phyloP scores from a whole-genome alignment of 768 basidiomycete species.

The Pulveroboletus frians region DNA sequence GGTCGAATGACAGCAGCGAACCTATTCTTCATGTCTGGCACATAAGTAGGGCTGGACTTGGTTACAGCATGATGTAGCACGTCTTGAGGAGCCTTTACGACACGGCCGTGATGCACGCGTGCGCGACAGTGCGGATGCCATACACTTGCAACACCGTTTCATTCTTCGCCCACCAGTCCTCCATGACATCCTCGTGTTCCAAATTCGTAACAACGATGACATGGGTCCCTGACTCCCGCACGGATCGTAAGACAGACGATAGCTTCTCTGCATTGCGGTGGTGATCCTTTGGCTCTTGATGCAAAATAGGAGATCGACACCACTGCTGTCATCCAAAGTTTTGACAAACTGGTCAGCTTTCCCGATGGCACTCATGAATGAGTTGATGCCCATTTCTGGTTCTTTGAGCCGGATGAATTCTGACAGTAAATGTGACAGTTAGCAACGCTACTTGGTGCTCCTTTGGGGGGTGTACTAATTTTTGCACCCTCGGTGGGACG shows the following conservation, averaged over 20 bases:
- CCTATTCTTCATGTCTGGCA: no score
- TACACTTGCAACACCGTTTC: neutral
- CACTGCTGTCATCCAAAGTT: neutral
- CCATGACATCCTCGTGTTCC: neutral
- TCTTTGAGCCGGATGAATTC: conserved; percentile 3
- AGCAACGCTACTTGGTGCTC: neutral
- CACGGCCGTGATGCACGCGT: conserved; percentile 11
- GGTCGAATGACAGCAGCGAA: no score
- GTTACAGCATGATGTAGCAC: no score
- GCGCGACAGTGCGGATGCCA: neutral
- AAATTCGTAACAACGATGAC: conserved; percentile 13
- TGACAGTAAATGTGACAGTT: neutral
- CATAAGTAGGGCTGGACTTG: no score
- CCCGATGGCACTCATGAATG: conserved; percentile 5
- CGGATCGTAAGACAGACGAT: neutral
- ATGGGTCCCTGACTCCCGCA: conserved; percentile 7
- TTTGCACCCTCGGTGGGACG: neutral
- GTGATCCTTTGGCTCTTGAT: conserved; percentile 7
- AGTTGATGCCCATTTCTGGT: conserved; percentile 1
- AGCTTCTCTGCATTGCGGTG: neutral
- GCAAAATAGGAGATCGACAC: conserved; percentile 16
- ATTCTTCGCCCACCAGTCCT: conserved; percentile 5
- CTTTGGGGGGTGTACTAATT: neutral
- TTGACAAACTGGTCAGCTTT: conserved; percentile 9
- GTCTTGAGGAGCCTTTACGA: neutral